phyloP scores from a whole-genome alignment of 1,139 yeast species.

The Candida pseudoviswanathii region DNA sequence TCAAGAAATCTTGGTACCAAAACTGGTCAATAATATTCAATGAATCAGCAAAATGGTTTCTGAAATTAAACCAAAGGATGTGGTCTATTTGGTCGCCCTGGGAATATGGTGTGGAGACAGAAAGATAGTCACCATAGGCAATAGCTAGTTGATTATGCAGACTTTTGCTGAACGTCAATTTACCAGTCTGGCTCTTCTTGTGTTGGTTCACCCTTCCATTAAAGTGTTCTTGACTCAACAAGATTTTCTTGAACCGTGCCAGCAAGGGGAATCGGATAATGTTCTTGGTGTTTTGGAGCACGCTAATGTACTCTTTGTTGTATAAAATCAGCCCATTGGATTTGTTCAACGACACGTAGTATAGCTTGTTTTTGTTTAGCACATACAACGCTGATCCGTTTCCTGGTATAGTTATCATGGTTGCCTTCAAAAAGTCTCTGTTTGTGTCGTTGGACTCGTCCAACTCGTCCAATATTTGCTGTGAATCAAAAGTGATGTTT shows the following conservation, averaged over 20 bases:
- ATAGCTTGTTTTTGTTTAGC: conserved; percentile 24
- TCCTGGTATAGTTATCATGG: conserved; percentile 25
- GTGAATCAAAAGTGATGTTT: conserved; percentile 30
- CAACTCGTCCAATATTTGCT: conserved; percentile 26
- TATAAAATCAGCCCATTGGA: conserved; percentile 21
- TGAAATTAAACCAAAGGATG: conserved; percentile 44
- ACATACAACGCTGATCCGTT: conserved; percentile 30
- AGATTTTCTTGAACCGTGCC: conserved; percentile 31
- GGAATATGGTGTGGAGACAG: conserved; percentile 41
- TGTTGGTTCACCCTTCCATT: conserved; percentile 20
- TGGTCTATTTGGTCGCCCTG: conserved; percentile 33
- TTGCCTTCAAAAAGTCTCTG: conserved; percentile 26
- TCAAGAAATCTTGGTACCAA: conserved; percentile 38
- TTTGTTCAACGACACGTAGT: conserved; percentile 25
- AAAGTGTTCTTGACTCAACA: conserved; percentile 24
- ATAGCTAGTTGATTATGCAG: conserved; percentile 32
- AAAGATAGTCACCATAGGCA: conserved; percentile 31
- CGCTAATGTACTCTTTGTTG: conserved; percentile 31
- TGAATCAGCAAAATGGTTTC: conserved; percentile 34
- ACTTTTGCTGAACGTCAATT: conserved; percentile 28
- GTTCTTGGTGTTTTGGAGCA: conserved; percentile 23
- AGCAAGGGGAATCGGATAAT: conserved; percentile 33
- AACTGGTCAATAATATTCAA: conserved; percentile 40
- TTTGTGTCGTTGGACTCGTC: conserved; percentile 20
- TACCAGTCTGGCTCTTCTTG: conserved; percentile 20